Base-by-base conservation (phyloP, 805 yeast species). In the Yarrowia sp. region DNA sequence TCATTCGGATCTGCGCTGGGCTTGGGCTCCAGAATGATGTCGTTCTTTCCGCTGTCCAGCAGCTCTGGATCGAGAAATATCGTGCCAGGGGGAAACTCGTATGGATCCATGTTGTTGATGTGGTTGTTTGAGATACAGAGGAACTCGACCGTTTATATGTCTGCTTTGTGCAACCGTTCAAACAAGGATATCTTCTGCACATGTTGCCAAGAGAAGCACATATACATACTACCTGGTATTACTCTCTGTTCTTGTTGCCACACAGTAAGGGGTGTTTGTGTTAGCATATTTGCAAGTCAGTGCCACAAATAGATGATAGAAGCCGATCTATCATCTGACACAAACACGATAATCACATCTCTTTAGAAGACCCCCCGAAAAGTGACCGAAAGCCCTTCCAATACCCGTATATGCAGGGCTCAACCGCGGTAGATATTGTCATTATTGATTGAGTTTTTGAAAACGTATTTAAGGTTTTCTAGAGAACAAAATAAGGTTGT, bases 1-100 rank as follows among this genome's bases (percentile, higher is more conserved):
- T 63, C 65, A 19, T 63, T 63, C 6, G 65, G 65, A 21, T 63
- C 64, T 4, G 46, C 47, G 6, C 38, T 19, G 19, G 61, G 61
- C 29, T 38, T 38, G 29, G 61, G 61, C 10, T 55, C 61, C 19
- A 55, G 38, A 29, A 55, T 55, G 36, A 55, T 55, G 18, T 55
- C 61, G 8, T 35, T 33, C 18, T 51, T 51, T 6, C 61, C 61
- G 4, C n/a, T 24, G 24, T 51, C 58, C 3, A 51, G 58, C 10
- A 16, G 58, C 29, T 55, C 61, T 12, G 61, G 61, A 19, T 55
- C 61, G 36, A 55, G 61, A 29, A 55, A 55, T n/a, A 19, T 39
- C 22, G 61, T 55, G 25, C 61, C 61, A 0, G 61, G 61, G 5
- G 61, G 61, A 18, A 55, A 55, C 7, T 55, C 61, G 18, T 51